phyloP scores from a whole-genome alignment of 345 rosid species.

The Salix udensis region DNA sequence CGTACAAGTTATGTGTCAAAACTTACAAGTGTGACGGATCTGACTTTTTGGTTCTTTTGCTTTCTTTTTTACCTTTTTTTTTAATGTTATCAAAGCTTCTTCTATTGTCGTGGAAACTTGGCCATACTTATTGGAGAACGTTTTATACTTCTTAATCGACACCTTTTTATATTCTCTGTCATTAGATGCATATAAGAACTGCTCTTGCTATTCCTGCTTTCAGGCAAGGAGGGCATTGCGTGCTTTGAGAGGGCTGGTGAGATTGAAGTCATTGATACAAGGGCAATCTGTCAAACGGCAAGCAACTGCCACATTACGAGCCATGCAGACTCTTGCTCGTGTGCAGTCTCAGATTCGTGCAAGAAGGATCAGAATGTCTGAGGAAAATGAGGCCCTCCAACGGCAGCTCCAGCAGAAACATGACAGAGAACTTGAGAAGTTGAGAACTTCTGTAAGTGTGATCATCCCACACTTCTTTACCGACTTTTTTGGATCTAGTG shows the following conservation, averaged over 20 bases:
- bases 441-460: slow-evolving; percentile 36
- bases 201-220: slow-evolving; percentile 8
- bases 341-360: slow-evolving; percentile 82
- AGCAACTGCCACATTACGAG: slow-evolving; percentile 61
- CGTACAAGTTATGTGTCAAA: no score
- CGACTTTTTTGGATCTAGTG: background rate
- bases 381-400: slow-evolving; percentile 90
- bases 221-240: slow-evolving; percentile 86
- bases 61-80: no score
- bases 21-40: no score
- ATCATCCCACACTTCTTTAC: background rate
- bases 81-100: no score
- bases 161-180: background rate
- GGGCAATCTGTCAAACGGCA: slow-evolving; percentile 83
- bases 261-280: slow-evolving; percentile 76
- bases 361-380: slow-evolving; percentile 77
- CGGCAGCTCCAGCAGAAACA: slow-evolving; percentile 67
- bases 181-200: background rate
- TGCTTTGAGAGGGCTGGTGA: slow-evolving; percentile 82
- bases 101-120: no score
- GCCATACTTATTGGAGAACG: no score
- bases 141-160: background rate
- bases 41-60: no score
- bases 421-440: slow-evolving; percentile 51
- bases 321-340: slow-evolving; percentile 90